Conservation (phyloP, 2,329 filamentous ascomycete species). For the Aspergillus bombycis region DNA sequence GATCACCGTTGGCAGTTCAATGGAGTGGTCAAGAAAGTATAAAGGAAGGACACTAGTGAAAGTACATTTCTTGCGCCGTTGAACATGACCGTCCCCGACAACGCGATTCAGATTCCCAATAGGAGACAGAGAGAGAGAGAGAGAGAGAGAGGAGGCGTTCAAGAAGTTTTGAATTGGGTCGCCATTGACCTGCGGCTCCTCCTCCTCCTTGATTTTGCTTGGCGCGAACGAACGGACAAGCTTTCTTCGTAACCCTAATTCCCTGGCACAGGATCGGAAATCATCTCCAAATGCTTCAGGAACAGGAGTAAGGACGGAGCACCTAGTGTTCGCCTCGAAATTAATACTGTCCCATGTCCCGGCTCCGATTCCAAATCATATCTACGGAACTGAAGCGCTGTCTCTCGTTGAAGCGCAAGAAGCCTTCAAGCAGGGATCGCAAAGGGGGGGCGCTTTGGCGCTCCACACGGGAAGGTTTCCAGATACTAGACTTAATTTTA, state of each 20-base stretch:
- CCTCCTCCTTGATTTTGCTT: conserved; percentile 10
- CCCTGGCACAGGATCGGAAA: neutral
- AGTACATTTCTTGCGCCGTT: conserved; percentile 10
- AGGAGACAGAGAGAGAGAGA: conserved; percentile 17
- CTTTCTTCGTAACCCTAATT: conserved; percentile 1
- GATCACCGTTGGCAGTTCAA: neutral
- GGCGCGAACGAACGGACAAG: conserved; percentile 11
- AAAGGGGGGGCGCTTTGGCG: conserved; percentile 16
- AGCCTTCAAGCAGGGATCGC: conserved; percentile 23
- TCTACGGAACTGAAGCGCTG: neutral
- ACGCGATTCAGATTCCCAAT: conserved; percentile 11
- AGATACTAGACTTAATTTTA: conserved; percentile 23
- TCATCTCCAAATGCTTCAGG: neutral
- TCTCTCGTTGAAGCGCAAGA: neutral
- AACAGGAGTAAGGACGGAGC: neutral
- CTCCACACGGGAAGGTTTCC: conserved; percentile 18
- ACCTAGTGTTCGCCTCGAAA: neutral
- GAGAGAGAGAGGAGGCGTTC: too few relatives aligned
- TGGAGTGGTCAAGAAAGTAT: neutral
- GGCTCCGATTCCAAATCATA: neutral
- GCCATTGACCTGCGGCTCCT: neutral
- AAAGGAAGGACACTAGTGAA: conserved; percentile 12
- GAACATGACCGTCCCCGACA: conserved; percentile 22
- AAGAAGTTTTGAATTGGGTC: conserved; percentile 4
- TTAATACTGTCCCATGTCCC: neutral